These are phyloP conservation scores for Solanum hybrid DNA, from an alignment of 305 asterid genomes.

Conservation along the genomic window DNA sequence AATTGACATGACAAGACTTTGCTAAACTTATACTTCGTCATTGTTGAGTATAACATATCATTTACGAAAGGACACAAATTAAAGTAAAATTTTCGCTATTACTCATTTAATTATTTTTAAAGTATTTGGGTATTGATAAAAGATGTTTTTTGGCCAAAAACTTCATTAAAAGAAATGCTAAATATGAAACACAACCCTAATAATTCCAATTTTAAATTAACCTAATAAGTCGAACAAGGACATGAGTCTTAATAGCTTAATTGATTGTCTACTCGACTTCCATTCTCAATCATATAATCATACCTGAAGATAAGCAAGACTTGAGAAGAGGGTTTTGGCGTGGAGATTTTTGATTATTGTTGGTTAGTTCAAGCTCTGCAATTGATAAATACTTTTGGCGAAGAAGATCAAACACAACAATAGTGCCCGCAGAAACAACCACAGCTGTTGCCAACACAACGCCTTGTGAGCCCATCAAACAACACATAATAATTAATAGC, in stretches of 20 bases:
- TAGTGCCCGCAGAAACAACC: conserved; percentile 81
- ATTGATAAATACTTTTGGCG: conserved; percentile 26
- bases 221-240: neutral
- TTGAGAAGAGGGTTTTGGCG: neutral
- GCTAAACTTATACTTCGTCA: neutral
- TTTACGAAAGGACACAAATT: neutral
- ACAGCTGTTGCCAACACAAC: conserved; percentile 74
- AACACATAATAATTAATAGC: neutral
- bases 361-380: neutral
- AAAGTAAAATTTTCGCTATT: neutral
- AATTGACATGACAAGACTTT: neutral
- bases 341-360: neutral
- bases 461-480: conserved; percentile 53
- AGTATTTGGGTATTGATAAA: too few species aligned
- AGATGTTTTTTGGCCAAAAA: too few species aligned
- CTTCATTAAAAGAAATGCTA: neutral
- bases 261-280: neutral
- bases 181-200: neutral
- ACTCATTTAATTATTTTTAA: too few species aligned
- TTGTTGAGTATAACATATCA: too few species aligned
- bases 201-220: too few species aligned
- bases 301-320: neutral
- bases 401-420: conserved; percentile 50
- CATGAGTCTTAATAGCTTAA: neutral
- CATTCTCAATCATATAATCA: too few species aligned